These are phyloP conservation scores for Aspergillus sp. DNA, from an alignment of 2,329 filamentous ascomycete genomes.

Conservation along the genomic window DNA sequence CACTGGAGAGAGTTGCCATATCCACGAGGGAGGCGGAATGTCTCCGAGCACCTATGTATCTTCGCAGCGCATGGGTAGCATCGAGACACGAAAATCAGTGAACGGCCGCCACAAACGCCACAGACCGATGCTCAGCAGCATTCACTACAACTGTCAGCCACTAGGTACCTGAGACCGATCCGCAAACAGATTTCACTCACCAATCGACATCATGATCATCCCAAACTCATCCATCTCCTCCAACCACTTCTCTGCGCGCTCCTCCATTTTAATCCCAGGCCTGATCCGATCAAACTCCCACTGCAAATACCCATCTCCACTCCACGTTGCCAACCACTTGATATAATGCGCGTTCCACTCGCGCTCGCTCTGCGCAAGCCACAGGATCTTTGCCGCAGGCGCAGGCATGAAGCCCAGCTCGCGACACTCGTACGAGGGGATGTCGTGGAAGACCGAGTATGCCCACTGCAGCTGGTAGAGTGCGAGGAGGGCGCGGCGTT, in stretches of 20 bases:
- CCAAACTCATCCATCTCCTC: conserved; percentile 18
- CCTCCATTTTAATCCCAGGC: conserved; percentile 3
- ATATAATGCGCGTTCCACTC: conserved; percentile 14
- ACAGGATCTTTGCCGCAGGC: conserved; percentile 12
- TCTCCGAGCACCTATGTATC: too few species aligned
- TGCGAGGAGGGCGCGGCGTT: conserved; percentile 8
- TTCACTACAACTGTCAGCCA: too few species aligned
- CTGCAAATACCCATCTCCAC: conserved; percentile 11
- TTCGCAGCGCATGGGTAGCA: too few species aligned
- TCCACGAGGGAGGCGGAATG: too few species aligned
- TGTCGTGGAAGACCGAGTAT: neutral
- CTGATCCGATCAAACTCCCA: conserved; percentile 8
- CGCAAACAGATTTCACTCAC: neutral
- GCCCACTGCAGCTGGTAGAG: conserved; percentile 12
- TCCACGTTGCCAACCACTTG: conserved; percentile 10
- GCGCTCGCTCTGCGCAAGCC: conserved; percentile 6
- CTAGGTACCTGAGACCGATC: too few species aligned
- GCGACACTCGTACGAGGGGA: neutral
- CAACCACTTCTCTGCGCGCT: conserved; percentile 11
- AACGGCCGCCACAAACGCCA: too few species aligned
- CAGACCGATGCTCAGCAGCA: too few species aligned
- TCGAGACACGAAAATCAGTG: too few species aligned
- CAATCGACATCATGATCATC: conserved; percentile 14
- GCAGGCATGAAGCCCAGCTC: conserved; percentile 4
- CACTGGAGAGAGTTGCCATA: too few species aligned